A percentile compares a stretch with the other conserved stretches of the same genome.
These are phyloP conservation scores for Geopyxis carbonaria DNA, from an alignment of 495 filamentous ascomycete species.

Conservation along the genomic window DNA sequence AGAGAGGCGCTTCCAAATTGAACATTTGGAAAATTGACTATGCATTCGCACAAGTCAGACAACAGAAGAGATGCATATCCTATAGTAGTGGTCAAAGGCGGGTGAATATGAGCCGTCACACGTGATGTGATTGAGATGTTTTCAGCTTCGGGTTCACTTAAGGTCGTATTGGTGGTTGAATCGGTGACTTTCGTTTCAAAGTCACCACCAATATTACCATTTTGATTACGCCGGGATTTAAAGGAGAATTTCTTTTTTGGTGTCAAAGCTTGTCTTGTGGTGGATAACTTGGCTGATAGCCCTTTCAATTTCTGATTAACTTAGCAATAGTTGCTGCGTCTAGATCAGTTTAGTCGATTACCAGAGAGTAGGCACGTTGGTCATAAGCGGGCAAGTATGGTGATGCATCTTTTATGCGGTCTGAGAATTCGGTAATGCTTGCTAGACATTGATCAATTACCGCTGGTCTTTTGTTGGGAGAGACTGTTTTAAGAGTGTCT, in stretches of 20 bases:
- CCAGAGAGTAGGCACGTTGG: constrained; percentile 55
- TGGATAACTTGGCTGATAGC: constrained; percentile 46
- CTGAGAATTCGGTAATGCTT: constrained; percentile 47
- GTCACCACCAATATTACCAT: constrained; percentile 38
- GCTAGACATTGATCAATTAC: constrained; percentile 52
- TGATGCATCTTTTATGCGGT: constrained; percentile 50
- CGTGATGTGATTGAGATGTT: neutral
- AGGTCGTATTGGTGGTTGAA: constrained; percentile 28
- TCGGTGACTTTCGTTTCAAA: constrained; percentile 34
- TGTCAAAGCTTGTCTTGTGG: constrained; percentile 38
- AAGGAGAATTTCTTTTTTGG: constrained; percentile 59
- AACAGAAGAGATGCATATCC: constrained; percentile 56
- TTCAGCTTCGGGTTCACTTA: constrained; percentile 4
- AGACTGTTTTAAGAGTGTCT: constrained; percentile 4
- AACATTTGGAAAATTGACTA: constrained; percentile 48
- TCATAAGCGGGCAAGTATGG: constrained; percentile 59
- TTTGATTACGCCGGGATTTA: constrained; percentile 44
- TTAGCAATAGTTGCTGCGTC: neutral
- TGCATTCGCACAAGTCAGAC: constrained; percentile 49
- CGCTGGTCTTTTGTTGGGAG: constrained; percentile 35
- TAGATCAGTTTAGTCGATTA: constrained; percentile 20
- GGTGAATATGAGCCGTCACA: constrained; percentile 38
- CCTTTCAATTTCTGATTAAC: constrained; percentile 45
- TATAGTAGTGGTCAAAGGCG: constrained; percentile 48
- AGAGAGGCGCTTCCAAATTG: constrained; percentile 61